Evolutionary conservation across 2,329 filamentous ascomycete species (phyloP), one percentile per base, ranked within the genome.

Genomic region (Fonsecaea erecta): DNA sequence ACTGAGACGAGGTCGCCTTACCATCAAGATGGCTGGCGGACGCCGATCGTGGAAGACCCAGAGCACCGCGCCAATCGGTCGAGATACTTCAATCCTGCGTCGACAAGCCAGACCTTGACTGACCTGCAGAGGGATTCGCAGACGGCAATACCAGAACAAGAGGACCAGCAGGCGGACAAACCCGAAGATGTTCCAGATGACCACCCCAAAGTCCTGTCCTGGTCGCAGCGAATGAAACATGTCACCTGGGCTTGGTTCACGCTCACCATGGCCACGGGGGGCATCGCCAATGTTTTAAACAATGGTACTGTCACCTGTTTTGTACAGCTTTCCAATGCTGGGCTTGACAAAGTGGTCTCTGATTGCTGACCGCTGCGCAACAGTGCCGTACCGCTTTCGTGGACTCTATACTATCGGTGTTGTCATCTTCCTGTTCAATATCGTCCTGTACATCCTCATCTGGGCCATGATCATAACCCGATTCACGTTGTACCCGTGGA

Each of bases 231-330:
- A n/a, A 82, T 88, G 52, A 77, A 83, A 57, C 86, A 88, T 76
- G 84, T 87, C 68, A 88, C 86, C 0, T 94, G 91, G 91, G 92
- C 90, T 0, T 94, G 88, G 83, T 94, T 93, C 72, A 91, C 90
- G 16, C 79, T 88, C 76, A 87, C 85, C 0, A 88, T 87, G 85
- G 84, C 85, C 1, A 87, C 85, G 0, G 85, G 84, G 4, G 84
- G 85, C 0, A 78, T 87, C 65, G 85, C 86, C 4, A 88, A 88
- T 75, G 85, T 86, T 5, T 71, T 88, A 26, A 82, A 85, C 71
- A 75, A 76, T 57, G 78, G 88, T 89, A 79, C 69, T 78, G 21
- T 34, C 34, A 9, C 12, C 8, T n/a, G 37, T 40, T n/a, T 32
- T 9, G 14, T 26, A 26, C 30, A n/a, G 6, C 16, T 40, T 56